These are phyloP conservation scores for Wickerhamiella australiensis DNA, from an alignment of 805 yeast genomes.

Conservation along the genomic window DNA sequence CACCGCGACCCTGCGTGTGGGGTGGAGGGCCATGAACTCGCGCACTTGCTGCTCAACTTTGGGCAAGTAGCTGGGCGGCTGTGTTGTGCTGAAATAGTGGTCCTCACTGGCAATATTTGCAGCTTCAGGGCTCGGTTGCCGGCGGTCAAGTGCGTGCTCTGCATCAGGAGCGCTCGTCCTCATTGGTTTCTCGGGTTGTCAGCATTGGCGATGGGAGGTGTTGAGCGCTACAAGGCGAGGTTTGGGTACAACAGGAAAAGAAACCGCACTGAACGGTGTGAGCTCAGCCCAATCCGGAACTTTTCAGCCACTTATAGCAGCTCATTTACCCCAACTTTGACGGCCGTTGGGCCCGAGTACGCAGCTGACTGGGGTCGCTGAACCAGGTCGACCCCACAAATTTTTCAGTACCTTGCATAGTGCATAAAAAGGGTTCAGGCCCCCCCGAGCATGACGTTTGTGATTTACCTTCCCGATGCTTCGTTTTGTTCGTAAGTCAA, in stretches of 20 bases:
- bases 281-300: no score
- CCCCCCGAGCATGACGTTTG: background rate
- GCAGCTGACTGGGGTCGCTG: background rate
- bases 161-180: conserved; percentile 64
- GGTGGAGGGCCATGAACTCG: conserved; percentile 51
- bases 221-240: no score
- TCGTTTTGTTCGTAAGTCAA: conserved; percentile 6
- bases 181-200: conserved; percentile 17
- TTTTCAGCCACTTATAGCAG: no score
- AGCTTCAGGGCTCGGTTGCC: conserved; percentile 62
- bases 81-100: conserved; percentile 57
- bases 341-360: conserved; percentile 1
- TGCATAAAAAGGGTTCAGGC: background rate
- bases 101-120: conserved; percentile 64
- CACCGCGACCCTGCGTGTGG: conserved; percentile 46
- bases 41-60: conserved; percentile 46
- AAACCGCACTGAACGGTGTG: no score
- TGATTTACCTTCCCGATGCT: background rate
- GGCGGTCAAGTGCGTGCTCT: conserved; percentile 65
- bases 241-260: no score
- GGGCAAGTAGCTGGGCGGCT: conserved; percentile 60
- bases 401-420: conserved; percentile 4
- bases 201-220: background rate
- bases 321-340: background rate
- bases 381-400: conserved; percentile 5